These are phyloP conservation scores for Oryza coarctata DNA, from an alignment of 176 grass and related monocot genomes.

Conservation along the genomic window DNA sequence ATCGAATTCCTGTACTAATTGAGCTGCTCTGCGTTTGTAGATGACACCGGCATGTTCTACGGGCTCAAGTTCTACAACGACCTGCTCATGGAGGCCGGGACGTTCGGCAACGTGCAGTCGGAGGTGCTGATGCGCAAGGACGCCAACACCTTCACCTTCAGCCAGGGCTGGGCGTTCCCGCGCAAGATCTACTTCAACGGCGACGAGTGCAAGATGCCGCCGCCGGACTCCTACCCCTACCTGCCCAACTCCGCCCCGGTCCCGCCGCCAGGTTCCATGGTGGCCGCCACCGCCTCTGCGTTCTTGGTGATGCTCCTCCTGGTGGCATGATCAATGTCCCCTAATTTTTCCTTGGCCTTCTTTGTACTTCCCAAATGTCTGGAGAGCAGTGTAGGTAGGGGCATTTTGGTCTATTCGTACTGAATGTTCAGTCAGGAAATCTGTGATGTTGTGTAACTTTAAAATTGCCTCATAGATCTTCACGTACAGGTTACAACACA, in stretches of 20 bases:
- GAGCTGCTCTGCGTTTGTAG: background rate
- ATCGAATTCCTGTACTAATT: background rate
- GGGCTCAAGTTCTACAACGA: slow-evolving; percentile 90
- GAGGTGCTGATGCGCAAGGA: slow-evolving; percentile 87
- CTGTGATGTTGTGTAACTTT: background rate
- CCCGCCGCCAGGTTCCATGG: background rate
- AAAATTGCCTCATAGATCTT: slow-evolving; percentile 4
- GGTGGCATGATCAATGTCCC: background rate
- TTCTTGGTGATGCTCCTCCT: slow-evolving; percentile 34
- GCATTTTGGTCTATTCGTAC: background rate
- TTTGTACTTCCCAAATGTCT: slow-evolving; percentile 1
- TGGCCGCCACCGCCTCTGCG: background rate
- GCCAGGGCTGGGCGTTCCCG: slow-evolving; percentile 90
- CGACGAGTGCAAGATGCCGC: slow-evolving; percentile 81
- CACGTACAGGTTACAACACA: background rate
- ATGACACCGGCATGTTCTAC: slow-evolving; percentile 92
- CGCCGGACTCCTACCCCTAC: slow-evolving; percentile 76
- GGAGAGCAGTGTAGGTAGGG: slow-evolving; percentile 13
- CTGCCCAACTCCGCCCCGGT: slow-evolving; percentile 56
- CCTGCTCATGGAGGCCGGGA: slow-evolving; percentile 85
- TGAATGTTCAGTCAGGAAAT: background rate
- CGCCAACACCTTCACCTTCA: slow-evolving; percentile 70
- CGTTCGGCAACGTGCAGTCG: slow-evolving; percentile 77
- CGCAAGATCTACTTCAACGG: slow-evolving; percentile 94
- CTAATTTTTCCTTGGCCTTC: background rate